Percentiles rank a stretch among this genome's conserved stretches.
Evolutionary conservation across 208 protist species (phyloP).

Genomic region (Wallacemonas sp.): DNA sequence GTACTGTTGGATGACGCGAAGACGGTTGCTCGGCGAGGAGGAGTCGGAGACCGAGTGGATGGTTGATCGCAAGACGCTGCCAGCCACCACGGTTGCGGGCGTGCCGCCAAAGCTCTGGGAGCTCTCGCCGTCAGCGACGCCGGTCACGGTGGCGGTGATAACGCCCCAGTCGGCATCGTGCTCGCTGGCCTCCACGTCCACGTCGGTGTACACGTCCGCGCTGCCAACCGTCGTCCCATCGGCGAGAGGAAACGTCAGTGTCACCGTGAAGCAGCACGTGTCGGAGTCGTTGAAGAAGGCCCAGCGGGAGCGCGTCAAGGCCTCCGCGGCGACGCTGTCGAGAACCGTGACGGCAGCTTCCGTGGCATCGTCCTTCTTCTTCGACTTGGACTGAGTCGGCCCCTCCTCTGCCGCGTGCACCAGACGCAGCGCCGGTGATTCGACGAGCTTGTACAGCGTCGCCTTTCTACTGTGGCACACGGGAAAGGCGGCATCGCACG

Average conservation of each 20-base stretch:
- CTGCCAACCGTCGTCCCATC: background rate
- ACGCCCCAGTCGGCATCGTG: background rate
- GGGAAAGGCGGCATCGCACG: background rate
- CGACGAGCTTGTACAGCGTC: slow-evolving; percentile 7
- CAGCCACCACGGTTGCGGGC: background rate
- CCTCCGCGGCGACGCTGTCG: slow-evolving; percentile 8
- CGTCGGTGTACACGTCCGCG: no score
- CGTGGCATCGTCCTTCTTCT: no score
- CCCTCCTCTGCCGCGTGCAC: background rate
- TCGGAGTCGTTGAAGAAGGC: slow-evolving; percentile 42
- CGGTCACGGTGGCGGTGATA: background rate
- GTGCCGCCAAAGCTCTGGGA: no score
- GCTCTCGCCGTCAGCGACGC: background rate
- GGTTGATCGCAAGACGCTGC: no score
- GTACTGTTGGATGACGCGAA: background rate
- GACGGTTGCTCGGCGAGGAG: background rate
- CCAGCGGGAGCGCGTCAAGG: slow-evolving; percentile 28
- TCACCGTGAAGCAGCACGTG: slow-evolving; percentile 25
- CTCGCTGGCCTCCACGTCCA: no score
- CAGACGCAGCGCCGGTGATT: background rate
- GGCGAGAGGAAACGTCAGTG: background rate
- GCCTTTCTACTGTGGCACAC: background rate
- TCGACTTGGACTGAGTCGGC: no score
- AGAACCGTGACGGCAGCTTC: slow-evolving; percentile 1
- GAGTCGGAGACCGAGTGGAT: no score